Conservation (phyloP, 148 eudicot genomes). For the Rhododendron griersonianum region DNA sequence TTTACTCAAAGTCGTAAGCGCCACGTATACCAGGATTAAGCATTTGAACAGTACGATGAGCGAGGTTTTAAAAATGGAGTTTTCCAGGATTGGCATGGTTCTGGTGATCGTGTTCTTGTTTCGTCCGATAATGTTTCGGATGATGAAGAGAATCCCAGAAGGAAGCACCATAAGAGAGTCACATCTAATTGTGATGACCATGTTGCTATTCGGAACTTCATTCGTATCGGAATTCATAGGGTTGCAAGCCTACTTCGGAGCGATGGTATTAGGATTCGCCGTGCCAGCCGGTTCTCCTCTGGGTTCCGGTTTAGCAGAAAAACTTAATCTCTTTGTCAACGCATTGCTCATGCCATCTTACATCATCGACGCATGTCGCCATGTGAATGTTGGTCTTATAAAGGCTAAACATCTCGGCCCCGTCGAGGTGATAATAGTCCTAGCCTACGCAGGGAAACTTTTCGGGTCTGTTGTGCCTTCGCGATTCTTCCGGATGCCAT, state of each 20-base stretch:
- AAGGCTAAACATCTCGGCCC: background rate
- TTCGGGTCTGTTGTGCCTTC: constrained; percentile 3
- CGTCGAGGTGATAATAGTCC: background rate
- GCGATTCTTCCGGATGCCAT: constrained; percentile 4
- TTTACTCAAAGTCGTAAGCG: background rate
- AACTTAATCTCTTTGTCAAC: background rate
- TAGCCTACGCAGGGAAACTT: constrained; percentile 12
- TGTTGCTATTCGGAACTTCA: background rate
- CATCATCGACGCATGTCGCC: constrained; percentile 6
- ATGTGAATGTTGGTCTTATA: background rate
- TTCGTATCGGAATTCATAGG: background rate
- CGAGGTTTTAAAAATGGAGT: background rate
- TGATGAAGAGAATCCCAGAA: constrained; percentile 12
- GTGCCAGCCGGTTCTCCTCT: constrained; percentile 21
- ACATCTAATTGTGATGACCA: background rate
- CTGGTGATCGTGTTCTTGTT: background rate
- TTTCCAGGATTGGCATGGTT: background rate
- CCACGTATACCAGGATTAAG: background rate
- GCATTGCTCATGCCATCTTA: constrained; percentile 12
- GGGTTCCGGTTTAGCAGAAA: constrained; percentile 13
- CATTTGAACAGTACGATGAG: background rate
- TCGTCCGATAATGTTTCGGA: background rate
- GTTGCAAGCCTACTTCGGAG: background rate
- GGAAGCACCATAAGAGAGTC: constrained; percentile 2
- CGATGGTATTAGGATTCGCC: constrained; percentile 10